Base-by-base conservation (phyloP, 2,329 filamentous ascomycete genomes). In the Teratosphaeria nubilosa region DNA sequence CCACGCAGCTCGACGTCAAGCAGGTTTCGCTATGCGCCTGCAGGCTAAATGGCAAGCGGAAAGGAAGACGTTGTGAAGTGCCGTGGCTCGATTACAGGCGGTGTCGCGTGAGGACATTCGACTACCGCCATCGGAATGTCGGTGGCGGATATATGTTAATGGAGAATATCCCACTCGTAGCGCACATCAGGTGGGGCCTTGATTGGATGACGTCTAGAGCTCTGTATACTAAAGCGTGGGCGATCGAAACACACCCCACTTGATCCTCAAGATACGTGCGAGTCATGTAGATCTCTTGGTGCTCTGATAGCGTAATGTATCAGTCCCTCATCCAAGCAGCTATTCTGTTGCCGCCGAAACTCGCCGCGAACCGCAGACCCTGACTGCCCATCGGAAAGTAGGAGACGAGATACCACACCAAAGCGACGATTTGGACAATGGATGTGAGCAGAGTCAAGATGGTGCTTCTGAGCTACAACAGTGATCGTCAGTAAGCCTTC, bases 341-440 rank as follows among this genome's bases (percentile, higher is more conserved):
- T 41, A 95, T 88, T 69, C 91, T 83, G 70, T 86, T 86, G 22
- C 87, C 89, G 24, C 92, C 94, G 70, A 96, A 94, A 2, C 85
- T 85, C 51, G 91, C 90, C 59, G 91, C 91, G 65, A 96, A 84
- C 60, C 92, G 86, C 64, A 99, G 77, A 50, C 94, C 90, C 57
- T 86, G 88, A 58, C 88, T 89, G 48, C 94, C 94, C 91, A 97
- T 96, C 27, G 94, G 94, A 69, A 97, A 97, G 74, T 99, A 99
- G 75, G 90, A 95, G 73, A 97, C 86, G 53, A 96, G 80, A 76
- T 97, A 97, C 92, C 92, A 97, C 53, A 90, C 64, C 63, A 97
- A 78, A 62, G 87, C 88, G 56, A 86, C 85, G 57, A 97, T 80
- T 73, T 99, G 94, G 65, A 91, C 77, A 60, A 96, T 80, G 61